Evolutionary conservation across 2,329 filamentous ascomycete genomes (phyloP).

Genomic region (Neophaeococcomyces mojaviensis): DNA sequence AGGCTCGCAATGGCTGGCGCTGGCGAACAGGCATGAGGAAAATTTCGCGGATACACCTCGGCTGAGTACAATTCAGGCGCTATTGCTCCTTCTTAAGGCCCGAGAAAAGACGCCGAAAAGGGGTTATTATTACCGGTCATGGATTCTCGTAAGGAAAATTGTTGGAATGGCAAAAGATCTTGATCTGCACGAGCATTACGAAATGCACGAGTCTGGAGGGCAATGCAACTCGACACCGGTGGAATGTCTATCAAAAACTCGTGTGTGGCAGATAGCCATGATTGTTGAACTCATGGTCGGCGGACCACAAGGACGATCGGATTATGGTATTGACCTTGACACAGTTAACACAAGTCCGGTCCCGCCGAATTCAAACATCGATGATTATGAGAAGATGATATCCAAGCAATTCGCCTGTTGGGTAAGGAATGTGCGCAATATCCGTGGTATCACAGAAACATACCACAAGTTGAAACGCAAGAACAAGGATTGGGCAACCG

Average conservation of each 20-base stretch:
- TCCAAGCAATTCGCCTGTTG: slow-evolving; percentile 80
- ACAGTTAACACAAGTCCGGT: slow-evolving; percentile 68
- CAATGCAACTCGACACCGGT: slow-evolving; percentile 60
- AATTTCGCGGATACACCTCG: slow-evolving; percentile 89
- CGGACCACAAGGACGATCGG: slow-evolving; percentile 78
- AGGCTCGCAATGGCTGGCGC: slow-evolving; percentile 84
- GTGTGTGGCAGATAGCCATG: slow-evolving; percentile 85
- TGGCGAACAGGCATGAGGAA: slow-evolving; percentile 82
- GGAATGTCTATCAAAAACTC: slow-evolving; percentile 76
- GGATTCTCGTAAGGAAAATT: slow-evolving; percentile 90
- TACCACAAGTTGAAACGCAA: slow-evolving; percentile 68
- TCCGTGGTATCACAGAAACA: slow-evolving; percentile 67
- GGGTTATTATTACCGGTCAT: slow-evolving; percentile 93
- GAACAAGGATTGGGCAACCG: slow-evolving; percentile 76
- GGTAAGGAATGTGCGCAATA: slow-evolving; percentile 66
- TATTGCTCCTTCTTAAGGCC: slow-evolving; percentile 81
- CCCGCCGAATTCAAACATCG: slow-evolving; percentile 56
- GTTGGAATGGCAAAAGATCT: slow-evolving; percentile 91
- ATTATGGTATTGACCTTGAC: slow-evolving; percentile 67
- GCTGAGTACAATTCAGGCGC: slow-evolving; percentile 82
- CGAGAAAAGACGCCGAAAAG: slow-evolving; percentile 85
- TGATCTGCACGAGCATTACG: slow-evolving; percentile 77
- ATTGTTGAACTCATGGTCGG: slow-evolving; percentile 87
- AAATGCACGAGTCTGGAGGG: slow-evolving; percentile 65
- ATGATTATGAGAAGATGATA: slow-evolving; percentile 68